A percentile compares a stretch with the other conserved stretches of the same genome.
phyloP scores from a whole-genome alignment of 2,329 filamentous ascomycete genomes.

The Colletotrichum neosansevieriae region DNA sequence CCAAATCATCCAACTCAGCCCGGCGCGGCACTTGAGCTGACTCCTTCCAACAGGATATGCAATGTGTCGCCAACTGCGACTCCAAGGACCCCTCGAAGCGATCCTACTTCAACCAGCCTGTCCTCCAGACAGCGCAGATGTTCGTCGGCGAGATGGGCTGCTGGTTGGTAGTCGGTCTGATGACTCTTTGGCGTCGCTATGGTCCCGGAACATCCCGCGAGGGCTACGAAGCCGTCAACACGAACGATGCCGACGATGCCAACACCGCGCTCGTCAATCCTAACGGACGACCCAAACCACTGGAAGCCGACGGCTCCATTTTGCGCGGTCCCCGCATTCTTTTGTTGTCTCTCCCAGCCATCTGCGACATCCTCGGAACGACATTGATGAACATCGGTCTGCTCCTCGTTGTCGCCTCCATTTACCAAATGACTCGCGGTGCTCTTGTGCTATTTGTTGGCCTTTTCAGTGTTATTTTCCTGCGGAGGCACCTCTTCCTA shows the following conservation, averaged over 20 bases:
- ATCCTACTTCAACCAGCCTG: constrained; percentile 89
- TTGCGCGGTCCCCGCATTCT: constrained; percentile 79
- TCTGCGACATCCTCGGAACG: constrained; percentile 94
- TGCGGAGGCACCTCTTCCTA: constrained; percentile 81
- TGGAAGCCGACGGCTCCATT: constrained; percentile 63
- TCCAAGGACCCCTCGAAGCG: constrained; percentile 74
- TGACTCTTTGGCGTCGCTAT: constrained; percentile 74
- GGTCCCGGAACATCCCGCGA: constrained; percentile 57
- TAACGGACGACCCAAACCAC: constrained; percentile 61
- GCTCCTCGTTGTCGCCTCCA: constrained; percentile 92
- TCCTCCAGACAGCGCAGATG: constrained; percentile 97
- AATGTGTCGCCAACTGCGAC: constrained; percentile 94
- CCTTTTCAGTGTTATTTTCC: constrained; percentile 91
- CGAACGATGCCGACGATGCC: constrained; percentile 57
- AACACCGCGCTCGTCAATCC: constrained; percentile 58
- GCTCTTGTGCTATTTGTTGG: constrained; percentile 96
- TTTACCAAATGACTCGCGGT: constrained; percentile 98
- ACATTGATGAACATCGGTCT: constrained; percentile 98
- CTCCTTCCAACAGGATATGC: constrained; percentile 77
- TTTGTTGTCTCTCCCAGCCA: constrained; percentile 85
- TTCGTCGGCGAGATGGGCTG: constrained; percentile 96
- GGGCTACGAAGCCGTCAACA: constrained; percentile 76
- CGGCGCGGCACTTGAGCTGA: background rate
- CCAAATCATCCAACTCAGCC: background rate
- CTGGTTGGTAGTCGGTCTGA: constrained; percentile 87